These are phyloP conservation scores for Tetramitus jugosus DNA, from an alignment of 208 protist species.

Conservation along the genomic window DNA sequence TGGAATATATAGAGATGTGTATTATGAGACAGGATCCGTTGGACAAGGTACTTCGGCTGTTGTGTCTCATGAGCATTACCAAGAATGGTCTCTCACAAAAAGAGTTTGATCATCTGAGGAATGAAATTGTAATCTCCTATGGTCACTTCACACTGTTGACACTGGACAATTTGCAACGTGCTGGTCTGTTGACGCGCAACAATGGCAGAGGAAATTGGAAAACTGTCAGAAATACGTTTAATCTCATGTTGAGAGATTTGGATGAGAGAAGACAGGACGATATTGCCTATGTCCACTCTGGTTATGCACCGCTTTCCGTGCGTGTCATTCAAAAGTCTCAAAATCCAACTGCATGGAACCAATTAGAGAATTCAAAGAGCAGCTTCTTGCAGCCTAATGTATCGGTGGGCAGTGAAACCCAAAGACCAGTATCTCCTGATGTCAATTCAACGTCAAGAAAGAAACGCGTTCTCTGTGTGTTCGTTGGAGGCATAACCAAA, in stretches of 20 bases:
- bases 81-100: slow-evolving; percentile 8
- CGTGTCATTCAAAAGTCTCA: slow-evolving; percentile 17
- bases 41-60: not conserved
- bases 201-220: not conserved
- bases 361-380: no score
- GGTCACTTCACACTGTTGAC: not conserved
- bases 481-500: no score
- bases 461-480: no score
- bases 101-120: slow-evolving; percentile 5
- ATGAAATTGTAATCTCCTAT: not conserved
- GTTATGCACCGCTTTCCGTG: slow-evolving; percentile 4
- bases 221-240: not conserved
- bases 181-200: not conserved
- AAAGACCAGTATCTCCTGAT: no score
- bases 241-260: not conserved
- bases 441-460: no score
- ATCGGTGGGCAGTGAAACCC: no score
- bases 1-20: slow-evolving; percentile 19
- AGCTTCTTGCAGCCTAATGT: no score
- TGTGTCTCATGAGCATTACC: slow-evolving; percentile 11
- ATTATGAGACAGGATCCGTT: slow-evolving; percentile 19
- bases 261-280: not conserved
- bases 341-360: no score
- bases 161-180: slow-evolving; percentile 20
- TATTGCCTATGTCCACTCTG: not conserved